Percentiles rank a stretch among this genome's conserved stretches.
phyloP scores from a whole-genome alignment of 116 monocot genomes.

The Dioscorea cayenensis region DNA sequence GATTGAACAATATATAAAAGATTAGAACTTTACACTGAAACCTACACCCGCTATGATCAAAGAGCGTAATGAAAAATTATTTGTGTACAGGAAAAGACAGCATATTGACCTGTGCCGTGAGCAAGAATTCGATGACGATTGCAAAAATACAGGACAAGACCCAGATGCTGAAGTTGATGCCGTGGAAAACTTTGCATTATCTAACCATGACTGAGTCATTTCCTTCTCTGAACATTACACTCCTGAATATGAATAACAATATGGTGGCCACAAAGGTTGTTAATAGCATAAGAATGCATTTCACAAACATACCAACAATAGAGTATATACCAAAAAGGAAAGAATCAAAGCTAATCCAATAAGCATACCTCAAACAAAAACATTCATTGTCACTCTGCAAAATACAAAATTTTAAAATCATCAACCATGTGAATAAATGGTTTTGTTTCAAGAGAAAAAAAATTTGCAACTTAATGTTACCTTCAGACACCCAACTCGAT shows the following conservation, averaged over 20 bases:
- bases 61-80: neutral
- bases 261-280: neutral
- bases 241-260: neutral
- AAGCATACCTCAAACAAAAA: neutral
- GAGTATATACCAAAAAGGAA: neutral
- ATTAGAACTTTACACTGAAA: neutral
- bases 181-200: conserved; percentile 17
- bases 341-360: neutral
- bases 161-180: conserved; percentile 7
- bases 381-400: neutral
- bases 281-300: neutral
- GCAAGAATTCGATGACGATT: conserved; percentile 1
- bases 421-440: neutral
- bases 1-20: neutral
- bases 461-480: too few relatives aligned
- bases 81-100: neutral
- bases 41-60: neutral
- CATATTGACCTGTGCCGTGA: conserved; percentile 11
- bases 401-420: neutral
- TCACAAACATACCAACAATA: neutral
- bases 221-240: conserved; percentile 9
- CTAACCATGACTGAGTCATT: conserved; percentile 14
- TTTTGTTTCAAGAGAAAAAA: too few relatives aligned
- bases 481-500: too few relatives aligned
- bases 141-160: conserved; percentile 5